phyloP scores from a whole-genome alignment of 805 yeast species.

The Diddensiella santjacobensis region DNA sequence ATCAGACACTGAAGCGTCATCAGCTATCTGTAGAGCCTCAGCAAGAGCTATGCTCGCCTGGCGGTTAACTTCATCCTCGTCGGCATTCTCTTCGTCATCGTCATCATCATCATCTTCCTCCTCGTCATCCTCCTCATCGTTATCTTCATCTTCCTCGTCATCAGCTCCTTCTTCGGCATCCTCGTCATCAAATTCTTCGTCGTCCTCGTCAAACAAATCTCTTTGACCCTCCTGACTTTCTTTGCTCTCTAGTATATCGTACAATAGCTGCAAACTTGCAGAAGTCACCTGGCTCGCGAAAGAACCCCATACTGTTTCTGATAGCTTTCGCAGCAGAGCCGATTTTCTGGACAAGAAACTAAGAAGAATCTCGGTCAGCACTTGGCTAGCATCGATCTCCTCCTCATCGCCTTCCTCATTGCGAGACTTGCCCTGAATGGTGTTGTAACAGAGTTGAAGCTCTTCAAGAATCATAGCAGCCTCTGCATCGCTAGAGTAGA shows the following conservation, averaged over 20 bases:
- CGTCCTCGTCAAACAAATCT: slow-evolving; percentile 64
- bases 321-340: slow-evolving; percentile 53
- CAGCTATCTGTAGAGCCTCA: slow-evolving; percentile 27
- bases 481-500: slow-evolving; percentile 70
- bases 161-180: slow-evolving; percentile 42
- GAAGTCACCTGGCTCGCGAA: slow-evolving; percentile 45
- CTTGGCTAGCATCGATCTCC: slow-evolving; percentile 42
- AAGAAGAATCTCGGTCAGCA: slow-evolving; percentile 55
- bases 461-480: slow-evolving; percentile 73
- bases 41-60: slow-evolving; percentile 38
- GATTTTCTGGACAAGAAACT: slow-evolving; percentile 56
- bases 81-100: slow-evolving; percentile 37
- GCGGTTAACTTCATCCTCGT: slow-evolving; percentile 36
- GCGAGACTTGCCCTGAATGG: slow-evolving; percentile 36
- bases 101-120: slow-evolving; percentile 38
- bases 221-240: slow-evolving; percentile 83
- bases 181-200: slow-evolving; percentile 45
- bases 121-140: slow-evolving; percentile 35
- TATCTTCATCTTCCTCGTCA: slow-evolving; percentile 36
- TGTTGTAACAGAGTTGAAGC: slow-evolving; percentile 55
- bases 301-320: slow-evolving; percentile 54
- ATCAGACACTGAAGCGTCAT: slow-evolving; percentile 47
- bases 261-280: slow-evolving; percentile 46
- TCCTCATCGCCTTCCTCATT: slow-evolving; percentile 39
- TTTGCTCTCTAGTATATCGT: slow-evolving; percentile 55